Conservation (phyloP, 208 protist species). For the Leishmania martiniquensis region DNA sequence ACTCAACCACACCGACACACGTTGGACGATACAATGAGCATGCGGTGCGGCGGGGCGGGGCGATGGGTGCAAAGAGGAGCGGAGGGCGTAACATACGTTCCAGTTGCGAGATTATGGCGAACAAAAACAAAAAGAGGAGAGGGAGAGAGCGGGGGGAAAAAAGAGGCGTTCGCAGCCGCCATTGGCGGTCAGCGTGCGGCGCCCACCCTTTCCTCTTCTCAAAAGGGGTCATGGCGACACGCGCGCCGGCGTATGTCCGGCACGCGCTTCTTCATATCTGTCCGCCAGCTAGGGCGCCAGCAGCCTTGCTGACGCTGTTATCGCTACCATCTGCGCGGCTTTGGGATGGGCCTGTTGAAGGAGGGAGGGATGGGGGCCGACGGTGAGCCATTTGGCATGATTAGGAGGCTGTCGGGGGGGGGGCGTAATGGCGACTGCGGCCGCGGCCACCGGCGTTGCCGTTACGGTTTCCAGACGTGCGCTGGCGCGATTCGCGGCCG, state of each 20-base stretch:
- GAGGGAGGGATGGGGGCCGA: not conserved
- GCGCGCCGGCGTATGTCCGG: not conserved
- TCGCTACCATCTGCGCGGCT: conserved; percentile 11
- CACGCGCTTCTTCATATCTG: not conserved
- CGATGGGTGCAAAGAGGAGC: too few species aligned
- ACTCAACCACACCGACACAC: too few species aligned
- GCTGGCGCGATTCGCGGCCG: not conserved
- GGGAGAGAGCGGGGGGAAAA: not conserved
- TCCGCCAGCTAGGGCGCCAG: not conserved
- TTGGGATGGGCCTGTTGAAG: not conserved
- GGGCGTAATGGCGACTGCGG: conserved; percentile 16
- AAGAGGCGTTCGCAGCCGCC: not conserved
- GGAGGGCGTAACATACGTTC: too few species aligned
- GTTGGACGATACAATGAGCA: too few species aligned
- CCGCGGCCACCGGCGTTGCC: not conserved
- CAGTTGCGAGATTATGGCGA: too few species aligned
- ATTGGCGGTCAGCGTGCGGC: too few species aligned
- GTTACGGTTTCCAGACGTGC: not conserved
- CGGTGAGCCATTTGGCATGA: conserved; percentile 1
- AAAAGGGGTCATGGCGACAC: not conserved
- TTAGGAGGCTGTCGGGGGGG: conserved; percentile 4
- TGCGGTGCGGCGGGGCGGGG: too few species aligned
- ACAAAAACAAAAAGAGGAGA: too few species aligned
- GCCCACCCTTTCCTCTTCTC: not conserved
- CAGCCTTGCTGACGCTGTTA: not conserved